Base-by-base conservation (phyloP, 2,329 filamentous ascomycete genomes). In the Pyricularia grisea region DNA sequence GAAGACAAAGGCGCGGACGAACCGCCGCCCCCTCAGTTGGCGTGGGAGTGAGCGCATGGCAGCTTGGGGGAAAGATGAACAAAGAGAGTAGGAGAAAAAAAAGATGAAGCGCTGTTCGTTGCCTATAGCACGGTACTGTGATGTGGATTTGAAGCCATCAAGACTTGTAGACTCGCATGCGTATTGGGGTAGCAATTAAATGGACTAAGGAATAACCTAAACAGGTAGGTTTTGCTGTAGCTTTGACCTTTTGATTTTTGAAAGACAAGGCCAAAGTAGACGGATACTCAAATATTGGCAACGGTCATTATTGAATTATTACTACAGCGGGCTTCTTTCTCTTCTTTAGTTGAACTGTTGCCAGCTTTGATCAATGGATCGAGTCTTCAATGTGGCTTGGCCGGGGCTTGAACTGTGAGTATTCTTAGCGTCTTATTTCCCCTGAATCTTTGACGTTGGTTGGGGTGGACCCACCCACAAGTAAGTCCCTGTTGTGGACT, bases 21-120 rank as follows among this genome's bases (percentile, higher is more conserved):
- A 63, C 5, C 36, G 28, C 25, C 66, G 50, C 14, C 50, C 58
- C 55, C 66, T 50, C 50, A 67, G n/a, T n/a, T 23, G 55, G 14
- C 66, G 66, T 6, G 36, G 55, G 30, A 67, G n/a, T 10, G 64
- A 67, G 66, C 50, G 66, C 66, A 67, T 67, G 27, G 50, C 27
- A 30, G n/a, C 12, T 67, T 36, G n/a, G n/a, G 14, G 9, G 14
- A 36, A 36, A 11, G n/a, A 25, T 20, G 30, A 25, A 14, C 2
- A n/a, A 50, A n/a, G 5, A 11, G n/a, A 50, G 20, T 2, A 1
- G 17, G 17, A 20, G 17, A 36, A 36, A 20, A 42, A 20, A n/a
- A n/a, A 2, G 2, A 14, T 36, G 20, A 50, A 50, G 5, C 42
- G 42, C 42, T 50, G 20, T 36, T 50, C 3, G 42, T 5, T 50